Base-by-base conservation (phyloP, 2,329 filamentous ascomycete genomes). In the Colletotrichum simmondsii region DNA sequence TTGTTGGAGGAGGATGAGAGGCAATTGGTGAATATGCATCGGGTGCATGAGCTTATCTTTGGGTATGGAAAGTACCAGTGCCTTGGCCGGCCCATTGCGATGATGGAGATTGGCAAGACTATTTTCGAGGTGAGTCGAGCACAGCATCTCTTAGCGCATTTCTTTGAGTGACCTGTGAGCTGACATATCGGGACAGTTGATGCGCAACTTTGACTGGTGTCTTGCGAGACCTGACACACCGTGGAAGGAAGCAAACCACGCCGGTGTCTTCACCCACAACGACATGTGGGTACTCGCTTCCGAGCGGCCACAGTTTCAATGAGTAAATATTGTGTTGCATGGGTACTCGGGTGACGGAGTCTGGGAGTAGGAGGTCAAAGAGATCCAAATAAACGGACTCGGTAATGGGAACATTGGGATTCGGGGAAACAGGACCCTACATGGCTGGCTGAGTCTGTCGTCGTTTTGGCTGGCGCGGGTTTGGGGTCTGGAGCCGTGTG, bases 71-170 rank as follows among this genome's bases (percentile, higher is more conserved):
- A 81, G 49, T 86, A 82, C 53, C 77, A 79, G 56, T 88, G 87
- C 68, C 75, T 88, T 1, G 87, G 87, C 0, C 85, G 83, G 75
- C 78, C 82, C 2, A 84, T 88, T 65, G 86, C 86, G 0, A 76
- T 85, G 67, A 85, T 88, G 80, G 86, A 87, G 77, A 75, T 88
- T 54, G 81, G 85, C 67, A 89, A 89, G 74, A 79, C 82, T 3
- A 75, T 87, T 58, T 83, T 85, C 24, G 85, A 87, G 83, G 86
- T 87, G 78, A 66, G 80, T 70, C 81, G 79, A 67, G 77, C 19
- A 16, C 3, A 8, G 19, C 12, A 14, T 49, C 26, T 49, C 30
- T 26, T 10, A 3, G 6, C 16, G 42, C 42, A 46, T n/a, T 7
- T 49, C 16, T 16, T 4, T 16, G 12, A 24, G 8, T 42, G 6